phyloP scores from a whole-genome alignment of 352 stramenopile genomes.

The Thalassiosira oceanica region DNA sequence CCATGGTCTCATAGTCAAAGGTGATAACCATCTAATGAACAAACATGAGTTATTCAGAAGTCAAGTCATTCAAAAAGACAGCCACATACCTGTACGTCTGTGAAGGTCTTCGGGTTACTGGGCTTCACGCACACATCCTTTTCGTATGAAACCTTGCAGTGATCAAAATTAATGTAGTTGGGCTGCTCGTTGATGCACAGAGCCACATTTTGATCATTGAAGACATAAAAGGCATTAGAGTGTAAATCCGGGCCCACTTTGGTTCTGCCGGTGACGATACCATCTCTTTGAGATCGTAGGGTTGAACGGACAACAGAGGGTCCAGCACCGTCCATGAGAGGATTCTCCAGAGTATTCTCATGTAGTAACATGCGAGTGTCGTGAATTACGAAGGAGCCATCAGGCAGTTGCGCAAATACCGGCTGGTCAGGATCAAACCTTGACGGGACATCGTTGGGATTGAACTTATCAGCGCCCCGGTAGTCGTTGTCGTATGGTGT shows the following conservation, averaged over 20 bases:
- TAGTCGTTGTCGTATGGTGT: slow-evolving; percentile 33
- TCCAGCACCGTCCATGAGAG: slow-evolving; percentile 12
- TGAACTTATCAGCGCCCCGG: slow-evolving; percentile 10
- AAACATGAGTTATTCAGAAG: no score
- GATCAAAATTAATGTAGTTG: slow-evolving; percentile 23
- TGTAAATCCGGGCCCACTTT: neutral
- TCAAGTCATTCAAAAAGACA: no score
- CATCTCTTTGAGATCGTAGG: neutral
- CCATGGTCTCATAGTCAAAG: slow-evolving; percentile 16
- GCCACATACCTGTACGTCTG: slow-evolving; percentile 19
- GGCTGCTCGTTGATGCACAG: slow-evolving; percentile 30
- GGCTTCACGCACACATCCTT: slow-evolving; percentile 13
- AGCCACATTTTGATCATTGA: slow-evolving; percentile 25
- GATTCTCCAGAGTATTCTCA: slow-evolving; percentile 24
- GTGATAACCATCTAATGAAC: slow-evolving; percentile 17
- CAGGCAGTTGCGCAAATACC: slow-evolving; percentile 27
- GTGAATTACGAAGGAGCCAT: slow-evolving; percentile 16
- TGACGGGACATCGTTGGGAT: slow-evolving; percentile 8
- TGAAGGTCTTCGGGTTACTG: neutral
- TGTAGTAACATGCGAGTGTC: slow-evolving; percentile 17
- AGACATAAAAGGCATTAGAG: slow-evolving; percentile 3
- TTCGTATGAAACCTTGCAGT: slow-evolving; percentile 20
- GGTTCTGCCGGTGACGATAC: neutral
- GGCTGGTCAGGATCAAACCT: slow-evolving; percentile 25
- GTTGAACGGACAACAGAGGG: slow-evolving; percentile 7